Evolutionary conservation across 129 eudicot genomes (phyloP).

Genomic region (Helianthus tuberosus): DNA sequence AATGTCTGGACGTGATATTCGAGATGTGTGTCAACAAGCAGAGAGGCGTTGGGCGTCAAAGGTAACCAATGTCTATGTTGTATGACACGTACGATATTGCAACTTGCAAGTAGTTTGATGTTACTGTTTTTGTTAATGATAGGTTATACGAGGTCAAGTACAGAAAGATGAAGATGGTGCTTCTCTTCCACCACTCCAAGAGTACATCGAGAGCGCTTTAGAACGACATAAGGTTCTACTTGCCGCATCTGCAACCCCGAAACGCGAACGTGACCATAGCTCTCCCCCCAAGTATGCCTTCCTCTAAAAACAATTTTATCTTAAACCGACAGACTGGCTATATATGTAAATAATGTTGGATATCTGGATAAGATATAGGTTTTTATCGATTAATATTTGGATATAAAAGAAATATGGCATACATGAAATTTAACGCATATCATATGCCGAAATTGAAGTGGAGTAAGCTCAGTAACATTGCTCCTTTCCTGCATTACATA

Average conservation of each 20-base stretch:
- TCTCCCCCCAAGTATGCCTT: constrained; percentile 45
- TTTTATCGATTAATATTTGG: neutral
- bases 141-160: constrained; percentile 85
- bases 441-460: constrained; percentile 37
- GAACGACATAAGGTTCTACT: constrained; percentile 53
- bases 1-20: constrained; percentile 95
- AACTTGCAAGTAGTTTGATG: neutral
- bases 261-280: constrained; percentile 24
- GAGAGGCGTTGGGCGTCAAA: constrained; percentile 99
- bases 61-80: constrained; percentile 40
- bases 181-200: constrained; percentile 79
- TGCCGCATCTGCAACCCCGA: constrained; percentile 37
- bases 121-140: constrained; percentile 1
- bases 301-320: constrained; percentile 16
- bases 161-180: constrained; percentile 45
- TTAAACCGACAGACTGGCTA: neutral
- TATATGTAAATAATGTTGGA: constrained; percentile 6
- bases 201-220: constrained; percentile 71
- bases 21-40: constrained; percentile 97
- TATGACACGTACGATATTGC: neutral
- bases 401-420: neutral
- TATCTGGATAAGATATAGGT: no score
- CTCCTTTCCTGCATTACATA: constrained; percentile 44
- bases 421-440: neutral
- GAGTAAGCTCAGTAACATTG: constrained; percentile 45